Evolutionary conservation across 1,284 basidiomycete species (phyloP).

Genomic region (Pseudozyma thailandica): DNA sequence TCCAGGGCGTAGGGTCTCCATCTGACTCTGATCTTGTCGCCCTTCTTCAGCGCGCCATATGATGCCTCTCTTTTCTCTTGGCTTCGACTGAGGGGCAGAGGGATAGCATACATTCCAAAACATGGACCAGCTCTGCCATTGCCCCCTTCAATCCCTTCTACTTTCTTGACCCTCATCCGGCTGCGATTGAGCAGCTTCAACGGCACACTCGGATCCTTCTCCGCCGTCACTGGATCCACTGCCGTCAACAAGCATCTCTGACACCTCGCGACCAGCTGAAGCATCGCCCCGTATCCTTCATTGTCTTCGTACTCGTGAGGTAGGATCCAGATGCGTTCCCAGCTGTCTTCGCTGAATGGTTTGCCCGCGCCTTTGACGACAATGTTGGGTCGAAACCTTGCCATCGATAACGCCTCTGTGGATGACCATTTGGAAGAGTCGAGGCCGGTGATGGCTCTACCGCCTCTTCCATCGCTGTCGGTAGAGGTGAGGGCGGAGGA

Average conservation of each 20-base stretch:
- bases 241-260: slow-evolving; percentile 55
- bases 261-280: slow-evolving; percentile 56
- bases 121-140: slow-evolving; percentile 46
- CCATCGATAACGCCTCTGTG: slow-evolving; percentile 24
- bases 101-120: slow-evolving; percentile 60
- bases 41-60: slow-evolving; percentile 28
- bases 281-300: slow-evolving; percentile 5
- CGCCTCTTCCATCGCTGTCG: slow-evolving; percentile 8
- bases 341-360: slow-evolving; percentile 51
- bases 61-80: not conserved
- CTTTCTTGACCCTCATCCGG: slow-evolving; percentile 46
- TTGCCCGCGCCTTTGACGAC: slow-evolving; percentile 12
- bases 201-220: slow-evolving; percentile 50
- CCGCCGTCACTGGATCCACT: slow-evolving; percentile 51
- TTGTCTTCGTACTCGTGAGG: not conserved
- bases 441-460: slow-evolving; percentile 17
- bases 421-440: slow-evolving; percentile 17
- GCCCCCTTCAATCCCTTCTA: slow-evolving; percentile 9
- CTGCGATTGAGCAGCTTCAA: slow-evolving; percentile 44
- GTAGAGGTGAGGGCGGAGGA: slow-evolving; percentile 6
- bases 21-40: slow-evolving; percentile 37
- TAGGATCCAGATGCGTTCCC: slow-evolving; percentile 51
- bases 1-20: slow-evolving; percentile 30
- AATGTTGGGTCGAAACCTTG: slow-evolving; percentile 55
- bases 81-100: slow-evolving; percentile 14